These are phyloP conservation scores for Talaromyces sp. DNA, from an alignment of 2,329 filamentous ascomycete species.

Conservation along the genomic window DNA sequence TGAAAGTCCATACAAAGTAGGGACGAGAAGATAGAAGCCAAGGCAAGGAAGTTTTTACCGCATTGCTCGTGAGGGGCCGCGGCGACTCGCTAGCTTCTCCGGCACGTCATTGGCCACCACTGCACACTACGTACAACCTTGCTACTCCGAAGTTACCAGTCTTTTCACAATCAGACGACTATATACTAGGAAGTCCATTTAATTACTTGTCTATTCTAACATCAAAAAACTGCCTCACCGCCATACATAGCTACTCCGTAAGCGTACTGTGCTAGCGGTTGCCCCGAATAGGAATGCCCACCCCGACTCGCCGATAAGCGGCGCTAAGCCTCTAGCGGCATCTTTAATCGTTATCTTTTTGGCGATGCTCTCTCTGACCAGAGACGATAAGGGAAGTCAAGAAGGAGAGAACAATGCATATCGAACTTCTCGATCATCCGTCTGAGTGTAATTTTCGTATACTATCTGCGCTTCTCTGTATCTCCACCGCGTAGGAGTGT, in stretches of 20 bases:
- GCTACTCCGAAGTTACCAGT: neutral
- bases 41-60: neutral
- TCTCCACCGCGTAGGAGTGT: neutral
- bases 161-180: neutral
- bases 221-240: neutral
- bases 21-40: neutral
- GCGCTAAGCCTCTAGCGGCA: neutral
- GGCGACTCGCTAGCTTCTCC: neutral
- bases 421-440: neutral
- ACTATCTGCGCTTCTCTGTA: too few relatives aligned
- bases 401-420: neutral
- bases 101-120: constrained; percentile 2
- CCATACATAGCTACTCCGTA: neutral
- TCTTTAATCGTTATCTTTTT: neutral
- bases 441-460: neutral
- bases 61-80: neutral
- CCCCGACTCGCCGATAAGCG: constrained; percentile 1
- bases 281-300: constrained; percentile 10
- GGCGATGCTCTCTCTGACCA: too few relatives aligned
- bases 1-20: neutral
- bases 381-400: too few relatives aligned
- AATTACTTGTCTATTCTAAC: neutral
- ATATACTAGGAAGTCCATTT: too few relatives aligned
- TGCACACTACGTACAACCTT: neutral
- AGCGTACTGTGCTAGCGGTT: constrained; percentile 8